Base-by-base conservation (phyloP, 371 early-diverging fungal genomes). In the Rhizomucor miehei region DNA sequence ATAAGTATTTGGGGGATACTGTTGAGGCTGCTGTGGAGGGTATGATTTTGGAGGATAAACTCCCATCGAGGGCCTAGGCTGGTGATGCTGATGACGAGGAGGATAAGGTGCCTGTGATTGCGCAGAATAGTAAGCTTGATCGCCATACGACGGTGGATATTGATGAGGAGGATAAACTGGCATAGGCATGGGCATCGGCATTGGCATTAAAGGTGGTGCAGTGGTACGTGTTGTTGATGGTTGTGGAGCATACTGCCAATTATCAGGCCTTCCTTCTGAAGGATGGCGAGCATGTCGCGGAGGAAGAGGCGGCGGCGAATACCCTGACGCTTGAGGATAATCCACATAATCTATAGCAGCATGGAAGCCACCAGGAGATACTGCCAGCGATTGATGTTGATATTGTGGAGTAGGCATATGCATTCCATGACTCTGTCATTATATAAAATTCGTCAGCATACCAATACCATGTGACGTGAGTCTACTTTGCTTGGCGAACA, bases 161-260 rank as follows among this genome's bases (percentile, higher is more conserved):
- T 29, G 29, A 29, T 29, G 29, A 29, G 29, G 8, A 29, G 29
- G 29, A 29, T 29, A 29, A 11, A 21, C 25, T 34, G 48, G 48
- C 48, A 48, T 48, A 17, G 48, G 48, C 48, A 48, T 48, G 17
- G 48, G 48, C 48, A 48, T 48, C 2, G 48, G 48, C 48, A 48
- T 48, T 0, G 48, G 48, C 48, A 48, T 48, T 16, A 29, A 29
- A 8, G 29, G 29, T 8, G 29, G 29, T 8, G 29, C 11, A 23
- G n/a, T 24, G 5, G 48, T 10, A 48, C 29, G 48, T 14, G 48
- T 14, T 24, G 29, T 21, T 16, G 21, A 29, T 10, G 48, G 48
- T 29, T 29, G 29, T 29, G 29, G 5, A 29, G 29, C 29, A 8
- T 29, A 29, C 8, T 29, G 29, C 29, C 29, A 29, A 8, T 29